These are phyloP conservation scores for Cucurbita moschata DNA, from an alignment of 306 rosid genomes.

Conservation along the genomic window DNA sequence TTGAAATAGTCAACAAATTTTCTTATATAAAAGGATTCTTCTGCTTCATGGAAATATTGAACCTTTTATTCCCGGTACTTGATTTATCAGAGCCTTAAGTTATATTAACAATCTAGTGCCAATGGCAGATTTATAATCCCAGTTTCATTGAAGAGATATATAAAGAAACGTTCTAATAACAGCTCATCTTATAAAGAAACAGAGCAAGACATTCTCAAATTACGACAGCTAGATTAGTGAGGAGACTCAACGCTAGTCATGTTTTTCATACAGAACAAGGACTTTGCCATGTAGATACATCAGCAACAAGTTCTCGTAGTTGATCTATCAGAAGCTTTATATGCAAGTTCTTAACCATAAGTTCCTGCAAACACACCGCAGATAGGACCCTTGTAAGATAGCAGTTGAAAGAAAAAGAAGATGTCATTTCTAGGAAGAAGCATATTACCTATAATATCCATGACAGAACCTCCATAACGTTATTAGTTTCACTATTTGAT, in stretches of 20 bases:
- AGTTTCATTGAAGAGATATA: background rate
- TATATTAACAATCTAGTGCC: background rate
- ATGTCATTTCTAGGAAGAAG: background rate
- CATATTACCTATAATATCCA: background rate
- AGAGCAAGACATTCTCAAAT: background rate
- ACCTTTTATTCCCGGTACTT: background rate
- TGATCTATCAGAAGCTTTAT: constrained; percentile 77
- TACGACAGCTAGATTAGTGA: background rate
- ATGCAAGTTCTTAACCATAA: constrained; percentile 53
- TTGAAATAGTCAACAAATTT: background rate
- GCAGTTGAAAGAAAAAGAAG: background rate
- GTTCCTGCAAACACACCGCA: constrained; percentile 40
- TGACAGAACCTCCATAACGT: background rate
- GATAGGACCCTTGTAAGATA: background rate
- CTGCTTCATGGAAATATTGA: background rate
- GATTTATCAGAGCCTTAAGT: background rate
- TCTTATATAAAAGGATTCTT: no score
- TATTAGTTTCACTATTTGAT: background rate
- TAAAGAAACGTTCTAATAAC: background rate
- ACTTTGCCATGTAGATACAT: constrained; percentile 94
- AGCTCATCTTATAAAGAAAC: background rate
- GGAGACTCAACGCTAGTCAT: background rate
- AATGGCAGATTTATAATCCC: background rate
- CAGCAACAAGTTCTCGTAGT: constrained; percentile 57
- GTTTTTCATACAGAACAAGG: constrained; percentile 33